Evolutionary conservation across 148 eudicot species (phyloP).

Genomic region (Limonium bicolor): DNA sequence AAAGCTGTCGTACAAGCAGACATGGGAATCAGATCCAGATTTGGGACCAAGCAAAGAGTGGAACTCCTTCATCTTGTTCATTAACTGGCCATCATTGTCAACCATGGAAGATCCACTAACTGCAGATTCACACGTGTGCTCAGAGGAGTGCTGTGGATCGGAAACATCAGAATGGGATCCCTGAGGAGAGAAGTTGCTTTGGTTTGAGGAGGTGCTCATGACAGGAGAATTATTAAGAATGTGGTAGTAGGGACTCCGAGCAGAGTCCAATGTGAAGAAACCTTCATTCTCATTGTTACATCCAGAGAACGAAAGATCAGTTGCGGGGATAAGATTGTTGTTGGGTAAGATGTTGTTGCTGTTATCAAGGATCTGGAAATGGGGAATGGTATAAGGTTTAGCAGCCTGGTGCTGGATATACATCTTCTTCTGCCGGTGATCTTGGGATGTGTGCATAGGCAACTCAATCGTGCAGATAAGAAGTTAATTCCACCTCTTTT

Average conservation of each 20-base stretch:
- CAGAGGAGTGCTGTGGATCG: slow-evolving; percentile 44
- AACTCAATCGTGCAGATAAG: too few species aligned
- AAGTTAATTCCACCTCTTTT: too few species aligned
- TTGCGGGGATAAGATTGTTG: slow-evolving; percentile 20
- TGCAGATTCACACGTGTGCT: slow-evolving; percentile 59
- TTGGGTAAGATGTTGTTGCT: slow-evolving; percentile 9
- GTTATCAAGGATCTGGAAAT: slow-evolving; percentile 28
- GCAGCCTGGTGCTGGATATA: slow-evolving; percentile 31
- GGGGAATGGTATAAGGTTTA: slow-evolving; percentile 24
- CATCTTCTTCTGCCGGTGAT: slow-evolving; percentile 19
- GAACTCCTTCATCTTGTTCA: slow-evolving; percentile 27
- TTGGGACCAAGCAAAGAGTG: slow-evolving; percentile 41
- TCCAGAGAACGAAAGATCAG: slow-evolving; percentile 28
- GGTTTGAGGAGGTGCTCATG: slow-evolving; percentile 49
- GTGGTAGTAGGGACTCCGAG: slow-evolving; percentile 24
- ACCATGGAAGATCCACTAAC: slow-evolving; percentile 40
- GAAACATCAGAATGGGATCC: slow-evolving; percentile 53
- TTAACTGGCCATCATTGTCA: slow-evolving; percentile 28
- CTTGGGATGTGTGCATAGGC: slow-evolving; percentile 61
- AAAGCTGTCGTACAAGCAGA: slow-evolving; percentile 26
- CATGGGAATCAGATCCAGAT: slow-evolving; percentile 24
- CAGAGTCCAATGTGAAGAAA: slow-evolving; percentile 58
- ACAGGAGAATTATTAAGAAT: slow-evolving; percentile 32
- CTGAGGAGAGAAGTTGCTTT: slow-evolving; percentile 57
- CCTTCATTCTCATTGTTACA: slow-evolving; percentile 30